Evolutionary conservation across 2,329 filamentous ascomycete species (phyloP).

Genomic region (Aspergillus pseudoviridinutans): DNA sequence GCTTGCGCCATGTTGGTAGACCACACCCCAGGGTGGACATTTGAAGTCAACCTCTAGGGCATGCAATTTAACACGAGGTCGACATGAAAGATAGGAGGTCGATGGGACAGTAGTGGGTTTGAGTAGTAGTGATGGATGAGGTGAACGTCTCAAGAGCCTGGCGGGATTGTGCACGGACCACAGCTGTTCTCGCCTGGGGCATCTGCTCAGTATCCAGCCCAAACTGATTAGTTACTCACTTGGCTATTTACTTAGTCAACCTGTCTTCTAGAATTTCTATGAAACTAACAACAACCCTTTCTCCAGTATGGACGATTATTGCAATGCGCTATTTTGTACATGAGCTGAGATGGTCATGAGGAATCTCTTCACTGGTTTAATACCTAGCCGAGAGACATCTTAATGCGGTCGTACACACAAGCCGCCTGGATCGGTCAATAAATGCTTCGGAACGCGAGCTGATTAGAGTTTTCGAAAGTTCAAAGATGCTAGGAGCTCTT

Average conservation of each 20-base stretch:
- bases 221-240: neutral
- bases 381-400: neutral
- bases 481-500: neutral
- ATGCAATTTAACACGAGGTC: slow-evolving; percentile 17
- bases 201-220: neutral
- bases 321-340: neutral
- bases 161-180: slow-evolving; percentile 12
- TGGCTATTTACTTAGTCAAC: neutral
- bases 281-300: neutral
- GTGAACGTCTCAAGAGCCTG: slow-evolving; percentile 20
- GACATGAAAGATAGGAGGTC: slow-evolving; percentile 18
- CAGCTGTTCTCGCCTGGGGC: slow-evolving; percentile 18
- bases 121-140: slow-evolving; percentile 13
- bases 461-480: neutral
- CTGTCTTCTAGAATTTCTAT: neutral
- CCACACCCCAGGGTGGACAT: slow-evolving; percentile 37
- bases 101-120: slow-evolving; percentile 10
- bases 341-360: neutral
- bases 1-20: slow-evolving; percentile 44
- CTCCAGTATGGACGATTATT: neutral
- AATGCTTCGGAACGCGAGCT: neutral
- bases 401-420: neutral
- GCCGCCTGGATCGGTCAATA: neutral
- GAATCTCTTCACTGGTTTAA: neutral
- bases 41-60: slow-evolving; percentile 34